These are phyloP conservation scores for Neotropicomus parvogracilis DNA, from an alignment of 1,284 basidiomycete genomes.

Conservation along the genomic window DNA sequence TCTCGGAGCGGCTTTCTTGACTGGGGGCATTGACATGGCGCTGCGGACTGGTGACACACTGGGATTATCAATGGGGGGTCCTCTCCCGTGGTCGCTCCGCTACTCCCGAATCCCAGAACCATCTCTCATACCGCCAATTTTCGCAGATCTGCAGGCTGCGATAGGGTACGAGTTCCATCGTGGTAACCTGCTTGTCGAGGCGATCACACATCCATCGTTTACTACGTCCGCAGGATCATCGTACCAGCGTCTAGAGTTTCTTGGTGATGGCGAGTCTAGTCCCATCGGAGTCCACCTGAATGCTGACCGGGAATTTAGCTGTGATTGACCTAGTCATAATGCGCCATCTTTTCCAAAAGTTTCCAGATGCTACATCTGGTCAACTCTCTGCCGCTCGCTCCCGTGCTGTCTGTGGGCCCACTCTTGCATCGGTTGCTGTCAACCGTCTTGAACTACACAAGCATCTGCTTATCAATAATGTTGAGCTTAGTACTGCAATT, in stretches of 20 bases:
- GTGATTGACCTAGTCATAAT: conserved; percentile 75
- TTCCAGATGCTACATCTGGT: conserved; percentile 66
- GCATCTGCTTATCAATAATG: conserved; percentile 63
- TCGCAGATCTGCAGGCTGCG: conserved; percentile 53
- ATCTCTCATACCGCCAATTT: conserved; percentile 43
- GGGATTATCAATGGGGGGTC: conserved; percentile 68
- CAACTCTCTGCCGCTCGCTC: conserved; percentile 69
- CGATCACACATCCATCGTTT: conserved; percentile 79
- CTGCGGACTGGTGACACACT: conserved; percentile 62
- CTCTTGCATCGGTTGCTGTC: conserved; percentile 67
- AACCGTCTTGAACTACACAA: conserved; percentile 66
- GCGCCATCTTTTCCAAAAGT: conserved; percentile 68
- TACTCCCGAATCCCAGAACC: conserved; percentile 38
- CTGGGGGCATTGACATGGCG: conserved; percentile 67
- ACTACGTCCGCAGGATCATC: conserved; percentile 51
- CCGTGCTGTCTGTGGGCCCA: conserved; percentile 69
- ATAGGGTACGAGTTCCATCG: conserved; percentile 71
- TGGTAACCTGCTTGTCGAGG: conserved; percentile 63
- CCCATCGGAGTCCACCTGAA: background rate
- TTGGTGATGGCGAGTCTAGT: conserved; percentile 69
- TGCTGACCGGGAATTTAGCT: conserved; percentile 41
- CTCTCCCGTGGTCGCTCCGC: conserved; percentile 56
- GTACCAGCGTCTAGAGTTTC: conserved; percentile 81
- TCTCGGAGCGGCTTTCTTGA: conserved; percentile 68
- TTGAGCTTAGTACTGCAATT: conserved; percentile 66